Conservation (phyloP, 1,139 yeast genomes). For the Zhuliangozyma parablackwelliae region DNA sequence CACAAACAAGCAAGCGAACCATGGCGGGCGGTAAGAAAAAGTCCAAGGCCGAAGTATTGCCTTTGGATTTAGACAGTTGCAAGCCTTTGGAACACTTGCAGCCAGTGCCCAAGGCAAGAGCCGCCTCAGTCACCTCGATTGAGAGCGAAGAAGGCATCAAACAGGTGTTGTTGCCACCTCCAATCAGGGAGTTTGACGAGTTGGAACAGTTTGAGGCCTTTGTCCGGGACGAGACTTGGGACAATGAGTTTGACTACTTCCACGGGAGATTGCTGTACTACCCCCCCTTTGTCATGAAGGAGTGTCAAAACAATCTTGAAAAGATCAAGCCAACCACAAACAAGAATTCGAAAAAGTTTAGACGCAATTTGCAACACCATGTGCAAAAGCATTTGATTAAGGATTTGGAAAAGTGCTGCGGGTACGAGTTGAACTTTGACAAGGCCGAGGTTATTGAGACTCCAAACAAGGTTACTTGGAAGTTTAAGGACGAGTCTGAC, state of each 20-base stretch:
- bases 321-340: constrained; percentile 71
- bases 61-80: constrained; percentile 34
- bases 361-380: constrained; percentile 72
- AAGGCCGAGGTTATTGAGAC: constrained; percentile 49
- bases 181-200: constrained; percentile 55
- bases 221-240: constrained; percentile 71
- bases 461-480: constrained; percentile 45
- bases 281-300: constrained; percentile 69
- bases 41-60: constrained; percentile 10
- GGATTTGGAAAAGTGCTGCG: constrained; percentile 61
- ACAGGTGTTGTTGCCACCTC: constrained; percentile 36
- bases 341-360: constrained; percentile 66
- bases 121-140: constrained; percentile 26
- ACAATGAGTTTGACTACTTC: constrained; percentile 64
- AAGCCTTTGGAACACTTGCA: constrained; percentile 37
- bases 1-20: constrained; percentile 1
- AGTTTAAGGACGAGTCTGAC: constrained; percentile 46
- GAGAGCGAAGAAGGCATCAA: constrained; percentile 30
- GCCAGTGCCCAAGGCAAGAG: constrained; percentile 36
- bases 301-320: constrained; percentile 65
- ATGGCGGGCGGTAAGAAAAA: constrained; percentile 13
- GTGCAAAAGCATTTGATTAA: constrained; percentile 64
- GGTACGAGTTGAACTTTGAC: constrained; percentile 51
- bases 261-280: constrained; percentile 64
- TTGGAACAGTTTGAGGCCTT: constrained; percentile 58